A percentile compares a stretch with the other conserved stretches of the same genome.
Evolutionary conservation across 1,284 basidiomycete species (phyloP).

Genomic region (Waitea zeae): DNA sequence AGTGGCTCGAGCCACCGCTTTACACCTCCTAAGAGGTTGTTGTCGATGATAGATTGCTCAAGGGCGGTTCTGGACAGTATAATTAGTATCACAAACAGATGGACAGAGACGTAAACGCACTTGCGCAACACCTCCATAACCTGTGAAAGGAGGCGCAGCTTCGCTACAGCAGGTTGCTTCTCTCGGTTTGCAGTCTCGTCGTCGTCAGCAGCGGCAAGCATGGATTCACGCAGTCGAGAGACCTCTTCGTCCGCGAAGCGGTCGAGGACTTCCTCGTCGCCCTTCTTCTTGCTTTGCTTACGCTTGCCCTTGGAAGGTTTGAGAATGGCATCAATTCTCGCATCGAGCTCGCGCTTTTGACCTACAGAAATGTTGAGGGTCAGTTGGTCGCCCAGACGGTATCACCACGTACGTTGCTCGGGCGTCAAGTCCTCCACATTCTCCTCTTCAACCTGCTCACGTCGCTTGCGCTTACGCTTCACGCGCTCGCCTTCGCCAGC

Average conservation of each 20-base stretch:
- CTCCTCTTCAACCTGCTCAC: slow-evolving; percentile 36
- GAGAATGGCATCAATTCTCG: slow-evolving; percentile 72
- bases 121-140: slow-evolving; percentile 93
- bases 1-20: slow-evolving; percentile 90
- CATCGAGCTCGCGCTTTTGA: slow-evolving; percentile 43
- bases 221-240: slow-evolving; percentile 64
- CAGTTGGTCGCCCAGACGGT: background rate
- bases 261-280: slow-evolving; percentile 66
- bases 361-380: slow-evolving; percentile 20
- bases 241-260: slow-evolving; percentile 87
- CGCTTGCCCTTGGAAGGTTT: slow-evolving; percentile 56
- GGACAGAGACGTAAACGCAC: slow-evolving; percentile 27
- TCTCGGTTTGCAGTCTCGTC: slow-evolving; percentile 73
- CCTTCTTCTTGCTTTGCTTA: slow-evolving; percentile 47
- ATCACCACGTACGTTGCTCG: slow-evolving; percentile 39
- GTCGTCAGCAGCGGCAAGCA: slow-evolving; percentile 77
- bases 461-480: slow-evolving; percentile 32
- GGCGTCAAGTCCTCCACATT: slow-evolving; percentile 49
- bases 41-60: slow-evolving; percentile 88
- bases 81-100: slow-evolving; percentile 5
- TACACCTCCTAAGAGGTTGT: slow-evolving; percentile 86
- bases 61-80: slow-evolving; percentile 54
- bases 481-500: slow-evolving; percentile 18
- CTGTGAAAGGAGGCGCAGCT: slow-evolving; percentile 72
- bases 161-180: slow-evolving; percentile 75